A percentile compares a stretch with the other conserved stretches of the same genome.
Evolutionary conservation across 78 protist species (phyloP).

Genomic region (Guillardia theta): DNA sequence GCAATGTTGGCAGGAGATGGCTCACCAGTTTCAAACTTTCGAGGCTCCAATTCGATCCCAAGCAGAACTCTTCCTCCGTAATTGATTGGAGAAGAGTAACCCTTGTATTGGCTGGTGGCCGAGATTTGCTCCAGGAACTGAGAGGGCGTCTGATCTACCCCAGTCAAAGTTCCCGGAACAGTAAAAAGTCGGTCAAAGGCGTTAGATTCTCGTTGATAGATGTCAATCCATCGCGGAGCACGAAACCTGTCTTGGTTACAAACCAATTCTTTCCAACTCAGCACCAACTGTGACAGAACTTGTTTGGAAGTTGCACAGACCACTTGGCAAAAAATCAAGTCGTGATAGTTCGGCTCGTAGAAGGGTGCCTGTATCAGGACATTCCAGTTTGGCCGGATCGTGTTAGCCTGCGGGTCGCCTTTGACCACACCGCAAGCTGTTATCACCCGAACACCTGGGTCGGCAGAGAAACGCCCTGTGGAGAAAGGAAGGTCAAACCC

Average conservation of each 20-base stretch:
- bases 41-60: not conserved
- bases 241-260: no score
- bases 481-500: not conserved
- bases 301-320: not conserved
- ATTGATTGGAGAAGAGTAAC: no score
- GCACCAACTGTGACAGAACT: not conserved
- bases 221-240: not conserved
- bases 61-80: not conserved
- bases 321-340: not conserved
- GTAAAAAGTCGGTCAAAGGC: no score
- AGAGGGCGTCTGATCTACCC: no score
- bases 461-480: not conserved
- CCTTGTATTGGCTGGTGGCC: no score
- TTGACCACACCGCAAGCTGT: not conserved
- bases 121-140: no score
- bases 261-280: not conserved
- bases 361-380: not conserved
- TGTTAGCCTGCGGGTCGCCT: not conserved
- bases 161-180: no score
- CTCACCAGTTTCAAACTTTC: not conserved
- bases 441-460: not conserved
- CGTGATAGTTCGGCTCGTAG: not conserved
- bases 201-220: no score
- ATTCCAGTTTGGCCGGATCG: not conserved
- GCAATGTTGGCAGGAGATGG: slow-evolving; percentile 24